These are phyloP conservation scores for Fusarium brevicatenulatum DNA, from an alignment of 2,329 filamentous ascomycete genomes.

Conservation along the genomic window DNA sequence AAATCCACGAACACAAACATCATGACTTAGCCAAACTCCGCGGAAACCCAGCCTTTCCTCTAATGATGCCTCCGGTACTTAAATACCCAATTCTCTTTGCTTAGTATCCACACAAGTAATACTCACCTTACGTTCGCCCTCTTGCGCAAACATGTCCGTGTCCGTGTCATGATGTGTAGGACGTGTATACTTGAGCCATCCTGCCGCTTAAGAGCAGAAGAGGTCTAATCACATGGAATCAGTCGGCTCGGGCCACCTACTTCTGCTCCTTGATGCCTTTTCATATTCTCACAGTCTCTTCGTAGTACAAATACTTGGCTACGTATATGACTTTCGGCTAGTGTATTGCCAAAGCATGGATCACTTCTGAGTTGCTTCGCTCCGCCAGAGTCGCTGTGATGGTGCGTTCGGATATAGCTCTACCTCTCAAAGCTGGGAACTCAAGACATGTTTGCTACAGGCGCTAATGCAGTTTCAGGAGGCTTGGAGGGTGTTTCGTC, in stretches of 20 bases:
- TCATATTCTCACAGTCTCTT: slow-evolving; percentile 26
- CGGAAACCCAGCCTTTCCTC: not conserved
- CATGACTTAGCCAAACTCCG: not conserved
- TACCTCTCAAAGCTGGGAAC: slow-evolving; percentile 36
- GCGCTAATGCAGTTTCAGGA: slow-evolving; percentile 13
- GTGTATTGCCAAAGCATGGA: slow-evolving; percentile 35
- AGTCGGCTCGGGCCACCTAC: not conserved
- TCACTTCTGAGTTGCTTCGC: slow-evolving; percentile 31
- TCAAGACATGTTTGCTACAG: slow-evolving; percentile 13
- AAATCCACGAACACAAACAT: not conserved
- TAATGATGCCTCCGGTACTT: not conserved
- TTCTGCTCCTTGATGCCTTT: not conserved
- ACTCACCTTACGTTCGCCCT: slow-evolving; percentile 1
- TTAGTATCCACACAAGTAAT: not conserved
- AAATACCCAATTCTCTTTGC: not conserved
- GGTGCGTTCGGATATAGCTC: slow-evolving; percentile 43
- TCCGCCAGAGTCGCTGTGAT: slow-evolving; percentile 11
- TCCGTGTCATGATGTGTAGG: not conserved
- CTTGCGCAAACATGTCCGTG: slow-evolving; percentile 12
- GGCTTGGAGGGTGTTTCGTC: not conserved
- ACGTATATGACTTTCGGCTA: slow-evolving; percentile 38
- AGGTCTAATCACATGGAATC: not conserved
- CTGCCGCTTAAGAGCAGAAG: not conserved
- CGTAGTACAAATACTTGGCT: slow-evolving; percentile 41
- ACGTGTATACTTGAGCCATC: not conserved